A percentile compares a stretch with the other conserved stretches of the same genome.
These are phyloP conservation scores for Trypanosomatidae sp. DNA, from an alignment of 208 protist species.

Conservation along the genomic window DNA sequence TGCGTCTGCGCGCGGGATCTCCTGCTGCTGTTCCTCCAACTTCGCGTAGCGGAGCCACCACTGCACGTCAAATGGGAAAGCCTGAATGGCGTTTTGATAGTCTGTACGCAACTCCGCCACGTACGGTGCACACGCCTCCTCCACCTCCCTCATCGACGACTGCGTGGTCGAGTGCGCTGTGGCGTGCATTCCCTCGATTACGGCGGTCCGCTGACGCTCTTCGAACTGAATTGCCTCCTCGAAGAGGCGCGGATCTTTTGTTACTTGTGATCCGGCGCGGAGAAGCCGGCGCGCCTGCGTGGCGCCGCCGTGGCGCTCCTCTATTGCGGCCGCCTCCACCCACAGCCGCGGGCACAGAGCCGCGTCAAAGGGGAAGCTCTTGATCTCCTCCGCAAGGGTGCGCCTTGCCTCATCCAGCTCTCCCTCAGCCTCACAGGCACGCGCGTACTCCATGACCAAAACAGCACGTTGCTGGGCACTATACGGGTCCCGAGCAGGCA, in stretches of 20 bases:
- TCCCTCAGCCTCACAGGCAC: constrained; percentile 28
- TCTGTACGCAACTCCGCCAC: constrained; percentile 27
- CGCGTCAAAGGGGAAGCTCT: constrained; percentile 67
- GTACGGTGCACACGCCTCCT: constrained; percentile 24
- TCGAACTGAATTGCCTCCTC: constrained; percentile 41
- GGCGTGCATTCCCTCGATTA: constrained; percentile 1
- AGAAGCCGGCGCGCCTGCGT: constrained; percentile 63
- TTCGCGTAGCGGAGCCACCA: constrained; percentile 77
- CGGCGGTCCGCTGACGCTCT: constrained; percentile 22
- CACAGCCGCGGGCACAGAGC: constrained; percentile 72
- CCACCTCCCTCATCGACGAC: constrained; percentile 1
- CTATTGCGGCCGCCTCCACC: constrained; percentile 73
- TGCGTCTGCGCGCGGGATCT: constrained; percentile 54
- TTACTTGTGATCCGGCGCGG: constrained; percentile 52
- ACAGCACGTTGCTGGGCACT: constrained; percentile 67
- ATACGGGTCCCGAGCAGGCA: constrained; percentile 34
- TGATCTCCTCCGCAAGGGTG: constrained; percentile 56
- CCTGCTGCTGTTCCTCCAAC: constrained; percentile 69
- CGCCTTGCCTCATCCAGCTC: constrained; percentile 42
- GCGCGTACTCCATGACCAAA: constrained; percentile 74
- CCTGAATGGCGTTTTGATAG: constrained; percentile 67
- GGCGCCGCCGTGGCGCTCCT: constrained; percentile 58
- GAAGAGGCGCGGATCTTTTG: constrained; percentile 43
- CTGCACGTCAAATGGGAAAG: constrained; percentile 53
- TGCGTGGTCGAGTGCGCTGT: not conserved